Evolutionary conservation across 257 asterid genomes (phyloP).

Genomic region (Lycium barbarum): DNA sequence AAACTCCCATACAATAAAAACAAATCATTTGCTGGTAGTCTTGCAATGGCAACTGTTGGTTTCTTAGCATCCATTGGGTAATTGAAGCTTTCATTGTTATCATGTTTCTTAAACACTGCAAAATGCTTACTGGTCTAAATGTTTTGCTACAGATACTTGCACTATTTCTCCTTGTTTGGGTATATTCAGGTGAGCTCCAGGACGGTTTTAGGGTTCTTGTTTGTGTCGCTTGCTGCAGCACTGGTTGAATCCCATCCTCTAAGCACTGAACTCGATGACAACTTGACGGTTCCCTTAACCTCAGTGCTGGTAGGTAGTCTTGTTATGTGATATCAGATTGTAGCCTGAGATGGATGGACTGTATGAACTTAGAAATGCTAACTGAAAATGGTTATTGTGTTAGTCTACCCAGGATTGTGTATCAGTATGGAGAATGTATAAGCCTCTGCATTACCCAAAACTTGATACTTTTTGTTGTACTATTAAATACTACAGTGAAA

Average conservation of each 20-base stretch:
- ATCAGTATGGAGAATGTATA: not conserved
- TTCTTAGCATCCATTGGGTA: constrained; percentile 89
- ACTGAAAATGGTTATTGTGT: not conserved
- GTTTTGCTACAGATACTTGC: constrained; percentile 69
- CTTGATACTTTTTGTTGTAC: not conserved
- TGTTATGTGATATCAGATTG: constrained; percentile 51
- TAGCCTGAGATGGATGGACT: constrained; percentile 2
- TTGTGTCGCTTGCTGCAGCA: constrained; percentile 71
- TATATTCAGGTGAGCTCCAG: constrained; percentile 63
- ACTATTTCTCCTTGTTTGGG: constrained; percentile 80
- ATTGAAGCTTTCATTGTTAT: constrained; percentile 26
- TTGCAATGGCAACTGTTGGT: constrained; percentile 82
- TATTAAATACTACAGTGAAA: not conserved
- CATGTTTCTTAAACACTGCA: not conserved
- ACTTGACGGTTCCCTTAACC: constrained; percentile 83
- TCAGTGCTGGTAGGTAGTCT: constrained; percentile 69
- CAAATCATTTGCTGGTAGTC: constrained; percentile 75
- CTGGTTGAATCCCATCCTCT: constrained; percentile 92
- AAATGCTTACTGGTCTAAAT: constrained; percentile 32
- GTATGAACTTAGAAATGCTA: constrained; percentile 5
- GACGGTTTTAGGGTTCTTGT: constrained; percentile 65
- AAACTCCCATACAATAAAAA: constrained; percentile 84
- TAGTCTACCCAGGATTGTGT: not conserved
- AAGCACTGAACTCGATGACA: constrained; percentile 85
- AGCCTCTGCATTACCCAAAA: constrained; percentile 6